Percentiles rank a stretch among this genome's conserved stretches.
Conservation (phyloP, 805 yeast species). For the Wickerhamomyces bisporus region DNA sequence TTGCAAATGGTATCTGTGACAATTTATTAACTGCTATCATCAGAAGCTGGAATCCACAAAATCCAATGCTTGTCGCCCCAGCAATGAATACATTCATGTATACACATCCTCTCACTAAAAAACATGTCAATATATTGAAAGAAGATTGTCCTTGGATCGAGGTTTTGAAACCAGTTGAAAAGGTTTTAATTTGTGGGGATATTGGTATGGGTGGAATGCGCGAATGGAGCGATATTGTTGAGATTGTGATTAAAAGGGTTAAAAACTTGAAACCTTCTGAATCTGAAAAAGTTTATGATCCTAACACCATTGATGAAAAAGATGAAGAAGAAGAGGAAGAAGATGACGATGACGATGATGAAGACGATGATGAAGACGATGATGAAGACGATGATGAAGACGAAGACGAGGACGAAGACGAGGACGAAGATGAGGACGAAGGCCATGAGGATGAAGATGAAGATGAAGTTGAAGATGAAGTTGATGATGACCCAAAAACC, state of each 20-base stretch:
- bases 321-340: slow-evolving; percentile 39
- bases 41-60: slow-evolving; percentile 72
- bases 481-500: background rate
- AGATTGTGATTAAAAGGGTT: slow-evolving; percentile 37
- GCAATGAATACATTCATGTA: slow-evolving; percentile 87
- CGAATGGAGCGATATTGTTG: slow-evolving; percentile 81
- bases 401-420: slow-evolving; percentile 36
- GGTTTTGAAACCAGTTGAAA: slow-evolving; percentile 73
- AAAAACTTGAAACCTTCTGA: slow-evolving; percentile 11
- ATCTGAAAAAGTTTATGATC: slow-evolving; percentile 28
- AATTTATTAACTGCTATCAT: slow-evolving; percentile 69
- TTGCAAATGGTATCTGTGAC: slow-evolving; percentile 73
- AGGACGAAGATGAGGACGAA: slow-evolving; percentile 33
- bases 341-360: slow-evolving; percentile 35
- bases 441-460: slow-evolving; percentile 7
- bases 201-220: slow-evolving; percentile 93
- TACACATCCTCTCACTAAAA: slow-evolving; percentile 71
- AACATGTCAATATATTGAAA: slow-evolving; percentile 54
- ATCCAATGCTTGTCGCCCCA: slow-evolving; percentile 73
- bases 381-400: slow-evolving; percentile 36
- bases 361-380: slow-evolving; percentile 35
- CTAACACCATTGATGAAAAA: slow-evolving; percentile 40
- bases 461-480: slow-evolving; percentile 2
- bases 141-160: slow-evolving; percentile 76
- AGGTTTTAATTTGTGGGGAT: slow-evolving; percentile 76